Percentiles rank a stretch among this genome's conserved stretches.
Conservation (phyloP, 208 protist species). For the Leishmania martiniquensis region DNA sequence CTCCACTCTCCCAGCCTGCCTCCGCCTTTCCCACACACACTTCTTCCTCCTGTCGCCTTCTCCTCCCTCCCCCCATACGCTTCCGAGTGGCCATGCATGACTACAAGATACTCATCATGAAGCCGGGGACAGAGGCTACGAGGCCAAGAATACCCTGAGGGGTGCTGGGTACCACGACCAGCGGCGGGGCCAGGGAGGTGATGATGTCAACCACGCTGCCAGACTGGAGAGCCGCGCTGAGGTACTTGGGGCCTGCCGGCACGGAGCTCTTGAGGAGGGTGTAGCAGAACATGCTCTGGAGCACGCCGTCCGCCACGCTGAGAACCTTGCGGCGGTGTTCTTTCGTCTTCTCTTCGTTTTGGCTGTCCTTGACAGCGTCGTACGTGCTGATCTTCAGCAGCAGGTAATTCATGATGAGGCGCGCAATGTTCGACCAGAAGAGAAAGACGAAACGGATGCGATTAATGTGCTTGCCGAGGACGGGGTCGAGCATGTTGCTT, state of each 20-base stretch:
- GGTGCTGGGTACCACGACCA: conserved; percentile 41
- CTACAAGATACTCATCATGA: conserved; percentile 65
- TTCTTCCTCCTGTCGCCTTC: background rate
- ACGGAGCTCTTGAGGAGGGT: conserved; percentile 63
- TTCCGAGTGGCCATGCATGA: background rate
- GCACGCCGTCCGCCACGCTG: conserved; percentile 57
- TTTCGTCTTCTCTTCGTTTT: conserved; percentile 48
- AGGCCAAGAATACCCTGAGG: conserved; percentile 80
- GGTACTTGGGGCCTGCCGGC: conserved; percentile 46
- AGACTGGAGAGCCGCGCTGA: conserved; percentile 46
- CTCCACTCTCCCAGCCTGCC: background rate
- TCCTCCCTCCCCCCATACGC: background rate
- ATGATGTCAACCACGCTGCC: conserved; percentile 55
- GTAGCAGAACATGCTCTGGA: conserved; percentile 79
- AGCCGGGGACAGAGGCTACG: conserved; percentile 60
- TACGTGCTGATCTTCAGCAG: conserved; percentile 49
- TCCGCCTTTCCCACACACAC: background rate
- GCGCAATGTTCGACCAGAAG: conserved; percentile 87
- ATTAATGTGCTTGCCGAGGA: conserved; percentile 48
- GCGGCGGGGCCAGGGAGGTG: conserved; percentile 60
- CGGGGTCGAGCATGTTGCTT: conserved; percentile 41
- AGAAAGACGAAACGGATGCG: conserved; percentile 79
- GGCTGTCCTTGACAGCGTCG: conserved; percentile 41
- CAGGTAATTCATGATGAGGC: conserved; percentile 66
- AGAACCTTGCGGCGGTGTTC: conserved; percentile 67